These are phyloP conservation scores for Sextonia rubra DNA, from an alignment of 164 flowering plant genomes.

Conservation along the genomic window DNA sequence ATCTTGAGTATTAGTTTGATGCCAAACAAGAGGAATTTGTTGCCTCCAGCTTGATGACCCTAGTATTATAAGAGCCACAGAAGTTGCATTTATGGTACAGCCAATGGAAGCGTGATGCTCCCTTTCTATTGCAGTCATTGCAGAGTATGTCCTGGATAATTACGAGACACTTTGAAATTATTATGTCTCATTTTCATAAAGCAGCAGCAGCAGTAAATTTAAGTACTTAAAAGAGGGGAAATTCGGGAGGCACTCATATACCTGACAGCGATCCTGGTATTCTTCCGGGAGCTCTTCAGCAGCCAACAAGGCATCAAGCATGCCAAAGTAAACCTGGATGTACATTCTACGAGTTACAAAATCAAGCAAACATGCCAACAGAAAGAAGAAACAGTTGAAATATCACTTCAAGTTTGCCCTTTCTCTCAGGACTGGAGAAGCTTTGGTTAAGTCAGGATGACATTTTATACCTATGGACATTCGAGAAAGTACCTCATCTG, in stretches of 20 bases:
- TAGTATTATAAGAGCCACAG: conserved; percentile 84
- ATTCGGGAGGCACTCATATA: conserved; percentile 13
- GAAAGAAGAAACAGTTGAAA: neutral
- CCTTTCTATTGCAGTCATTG: conserved; percentile 81
- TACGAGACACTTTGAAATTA: neutral
- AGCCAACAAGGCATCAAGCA: conserved; percentile 87
- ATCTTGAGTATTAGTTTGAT: conserved; percentile 22
- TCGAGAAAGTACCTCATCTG: too few species aligned
- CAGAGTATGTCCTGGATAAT: conserved; percentile 71
- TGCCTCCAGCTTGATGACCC: conserved; percentile 54
- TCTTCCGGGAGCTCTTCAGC: conserved; percentile 90
- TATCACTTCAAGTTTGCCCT: neutral
- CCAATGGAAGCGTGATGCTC: conserved; percentile 84
- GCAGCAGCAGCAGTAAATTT: neutral
- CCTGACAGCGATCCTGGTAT: conserved; percentile 78
- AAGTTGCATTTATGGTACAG: conserved; percentile 75
- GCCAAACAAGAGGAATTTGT: conserved; percentile 31
- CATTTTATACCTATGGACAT: too few species aligned
- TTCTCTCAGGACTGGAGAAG: too few species aligned
- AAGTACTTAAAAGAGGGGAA: neutral
- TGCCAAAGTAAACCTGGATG: conserved; percentile 83
- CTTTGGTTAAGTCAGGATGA: too few species aligned
- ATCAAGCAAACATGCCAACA: neutral
- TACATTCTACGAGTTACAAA: neutral
- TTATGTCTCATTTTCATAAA: neutral